These are phyloP conservation scores for Barbarea vulgaris DNA, from an alignment of 345 rosid genomes.

Conservation along the genomic window DNA sequence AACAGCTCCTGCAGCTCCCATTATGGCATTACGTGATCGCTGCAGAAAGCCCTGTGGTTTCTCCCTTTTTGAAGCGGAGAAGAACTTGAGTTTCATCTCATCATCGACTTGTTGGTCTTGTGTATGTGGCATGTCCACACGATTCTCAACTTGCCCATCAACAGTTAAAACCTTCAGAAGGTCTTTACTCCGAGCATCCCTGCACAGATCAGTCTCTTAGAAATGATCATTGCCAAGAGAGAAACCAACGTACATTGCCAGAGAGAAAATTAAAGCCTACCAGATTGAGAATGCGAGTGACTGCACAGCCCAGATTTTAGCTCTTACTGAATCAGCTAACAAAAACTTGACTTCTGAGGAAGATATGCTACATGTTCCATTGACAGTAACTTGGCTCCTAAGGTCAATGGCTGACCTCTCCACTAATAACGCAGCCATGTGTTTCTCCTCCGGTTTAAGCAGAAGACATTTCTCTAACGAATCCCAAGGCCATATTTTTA, in stretches of 20 bases:
- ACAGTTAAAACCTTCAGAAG: constrained; percentile 70
- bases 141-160: constrained; percentile 79
- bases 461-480: constrained; percentile 74
- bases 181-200: constrained; percentile 86
- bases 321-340: constrained; percentile 59
- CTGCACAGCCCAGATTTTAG: constrained; percentile 81
- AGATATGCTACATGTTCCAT: constrained; percentile 72
- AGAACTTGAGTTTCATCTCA: constrained; percentile 68
- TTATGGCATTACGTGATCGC: constrained; percentile 86
- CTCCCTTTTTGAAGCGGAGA: constrained; percentile 66
- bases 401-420: constrained; percentile 85
- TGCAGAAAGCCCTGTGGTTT: constrained; percentile 74
- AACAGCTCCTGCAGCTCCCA: constrained; percentile 96
- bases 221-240: constrained; percentile 20
- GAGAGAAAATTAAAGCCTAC: constrained; percentile 36
- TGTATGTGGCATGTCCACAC: constrained; percentile 52
- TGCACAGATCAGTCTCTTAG: constrained; percentile 25
- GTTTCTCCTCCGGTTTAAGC: constrained; percentile 71
- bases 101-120: constrained; percentile 66
- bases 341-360: constrained; percentile 75
- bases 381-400: constrained; percentile 78
- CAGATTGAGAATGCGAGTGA: constrained; percentile 73
- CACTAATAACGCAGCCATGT: constrained; percentile 83
- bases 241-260: neutral
- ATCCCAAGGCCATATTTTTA: constrained; percentile 91